Percentiles rank a stretch among this genome's conserved stretches.
These are phyloP conservation scores for Neonectria magnoliae DNA, from an alignment of 2,329 filamentous ascomycete species.

Conservation along the genomic window DNA sequence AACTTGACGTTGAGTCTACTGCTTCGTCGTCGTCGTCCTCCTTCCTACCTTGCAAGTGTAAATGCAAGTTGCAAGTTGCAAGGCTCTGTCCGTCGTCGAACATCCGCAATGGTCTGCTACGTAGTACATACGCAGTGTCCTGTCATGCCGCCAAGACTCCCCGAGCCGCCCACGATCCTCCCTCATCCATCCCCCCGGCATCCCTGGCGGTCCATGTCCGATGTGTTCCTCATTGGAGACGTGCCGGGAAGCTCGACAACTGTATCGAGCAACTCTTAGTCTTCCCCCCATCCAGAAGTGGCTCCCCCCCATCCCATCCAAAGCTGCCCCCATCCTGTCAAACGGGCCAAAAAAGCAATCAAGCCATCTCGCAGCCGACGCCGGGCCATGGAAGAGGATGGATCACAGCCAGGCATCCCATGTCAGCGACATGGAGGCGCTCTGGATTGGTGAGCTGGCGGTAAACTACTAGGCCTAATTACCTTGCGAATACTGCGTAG, in stretches of 20 bases:
- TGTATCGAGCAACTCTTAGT: slow-evolving; percentile 2
- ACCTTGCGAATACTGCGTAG: not conserved
- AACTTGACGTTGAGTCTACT: not conserved
- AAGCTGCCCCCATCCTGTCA: not conserved
- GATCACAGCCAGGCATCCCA: not conserved
- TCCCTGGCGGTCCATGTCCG: slow-evolving; percentile 5
- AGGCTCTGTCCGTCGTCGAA: no score
- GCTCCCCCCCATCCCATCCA: not conserved
- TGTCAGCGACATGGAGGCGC: not conserved
- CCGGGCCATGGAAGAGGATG: not conserved
- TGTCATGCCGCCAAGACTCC: not conserved
- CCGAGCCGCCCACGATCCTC: not conserved
- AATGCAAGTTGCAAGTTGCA: not conserved
- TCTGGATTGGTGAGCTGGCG: not conserved
- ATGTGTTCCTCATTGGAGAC: not conserved
- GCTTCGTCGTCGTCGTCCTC: no score
- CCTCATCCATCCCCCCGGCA: not conserved
- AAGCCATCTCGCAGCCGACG: not conserved
- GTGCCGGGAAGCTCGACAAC: slow-evolving; percentile 10
- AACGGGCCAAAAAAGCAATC: slow-evolving; percentile 5
- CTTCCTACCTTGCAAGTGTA: not conserved
- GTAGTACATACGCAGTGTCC: not conserved
- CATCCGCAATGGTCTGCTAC: no score
- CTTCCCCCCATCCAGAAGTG: slow-evolving; percentile 8
- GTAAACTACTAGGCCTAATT: not conserved